Evolutionary conservation across 2,329 filamentous ascomycete genomes (phyloP), one percentile per base, ranked within the genome.

Genomic region (Phoma sp.): DNA sequence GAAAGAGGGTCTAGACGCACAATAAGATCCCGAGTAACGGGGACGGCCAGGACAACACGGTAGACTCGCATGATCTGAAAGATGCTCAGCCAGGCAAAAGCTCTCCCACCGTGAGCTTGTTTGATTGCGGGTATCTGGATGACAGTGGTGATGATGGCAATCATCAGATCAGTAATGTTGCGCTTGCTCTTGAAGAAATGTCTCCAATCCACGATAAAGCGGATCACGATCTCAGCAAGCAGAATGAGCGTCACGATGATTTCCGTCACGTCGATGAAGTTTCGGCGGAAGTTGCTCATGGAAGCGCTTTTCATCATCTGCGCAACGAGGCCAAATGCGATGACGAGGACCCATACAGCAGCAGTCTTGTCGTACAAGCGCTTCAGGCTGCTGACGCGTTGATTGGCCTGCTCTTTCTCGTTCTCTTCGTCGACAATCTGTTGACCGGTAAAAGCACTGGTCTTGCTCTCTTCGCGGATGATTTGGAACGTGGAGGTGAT

Each of bases 401-500:
- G 54, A 78, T 82, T 66, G 64, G 72, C 54, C 55, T 69, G 30
- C 64, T 34, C 71, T 57, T 67, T 59, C 15, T 68, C 66, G 3
- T 39, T 18, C 10, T 65, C 57, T 33, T 80, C 77, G 26, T 77
- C 75, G 21, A 77, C 65, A 29, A 78, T 70, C 32, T 91, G 84
- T 52, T 92, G 85, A 11, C 87, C 86, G 4, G 92, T 93, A 74
- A 99, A 99, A 3, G 96, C 95, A 77, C 93, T 97, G 26, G 89
- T 87, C 74, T 90, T 93, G 77, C 92, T 96, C 73, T 99, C 95
- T 78, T 99, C 96, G 60, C 95, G 87, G 65, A 99, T 99, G 61
- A 99, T 91, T 73, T 99, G 95, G 69, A 99, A 99, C 1, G 93
- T 97, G 5, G 95, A 96, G 0, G 95, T 99, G 71, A 99, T 99